Evolutionary conservation across 2,329 filamentous ascomycete species (phyloP).

Genomic region (Catunica adiposa): DNA sequence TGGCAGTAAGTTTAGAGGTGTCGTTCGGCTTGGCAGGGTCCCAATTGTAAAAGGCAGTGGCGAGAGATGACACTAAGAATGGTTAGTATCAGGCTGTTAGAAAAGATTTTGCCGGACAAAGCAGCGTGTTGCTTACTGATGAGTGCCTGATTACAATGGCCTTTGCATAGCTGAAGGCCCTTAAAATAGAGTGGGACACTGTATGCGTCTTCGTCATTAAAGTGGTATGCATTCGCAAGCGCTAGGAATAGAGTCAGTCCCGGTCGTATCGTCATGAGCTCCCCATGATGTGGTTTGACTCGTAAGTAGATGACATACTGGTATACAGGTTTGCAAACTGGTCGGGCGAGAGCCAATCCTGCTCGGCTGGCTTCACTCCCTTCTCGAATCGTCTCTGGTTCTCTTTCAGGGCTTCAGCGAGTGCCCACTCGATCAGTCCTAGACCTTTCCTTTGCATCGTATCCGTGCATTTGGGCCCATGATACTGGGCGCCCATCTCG

Average conservation of each 20-base stretch:
- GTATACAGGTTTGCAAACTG: conserved; percentile 62
- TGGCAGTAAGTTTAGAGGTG: conserved; percentile 1
- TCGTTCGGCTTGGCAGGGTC: not conserved
- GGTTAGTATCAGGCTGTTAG: not conserved
- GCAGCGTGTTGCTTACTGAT: conserved; percentile 39
- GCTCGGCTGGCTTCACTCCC: conserved; percentile 53
- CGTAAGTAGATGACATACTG: conserved; percentile 26
- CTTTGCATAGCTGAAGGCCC: conserved; percentile 51
- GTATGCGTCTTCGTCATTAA: conserved; percentile 6
- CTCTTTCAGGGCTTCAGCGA: conserved; percentile 65
- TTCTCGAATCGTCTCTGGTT: conserved; percentile 48
- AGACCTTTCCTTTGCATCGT: conserved; percentile 54
- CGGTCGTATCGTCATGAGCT: not conserved
- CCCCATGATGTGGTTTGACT: not conserved
- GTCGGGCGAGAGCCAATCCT: conserved; percentile 51
- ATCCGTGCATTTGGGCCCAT: conserved; percentile 57
- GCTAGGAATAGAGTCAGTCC: conserved; percentile 29
- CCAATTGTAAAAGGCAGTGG: conserved; percentile 12
- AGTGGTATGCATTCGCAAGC: conserved; percentile 59
- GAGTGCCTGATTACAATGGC: conserved; percentile 60
- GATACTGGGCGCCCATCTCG: conserved; percentile 74
- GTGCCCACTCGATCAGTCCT: conserved; percentile 53
- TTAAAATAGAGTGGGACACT: conserved; percentile 68
- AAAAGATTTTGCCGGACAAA: not conserved
- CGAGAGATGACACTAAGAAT: conserved; percentile 9